Evolutionary conservation across 805 yeast species (phyloP).

Genomic region (Starmerella apicola): DNA sequence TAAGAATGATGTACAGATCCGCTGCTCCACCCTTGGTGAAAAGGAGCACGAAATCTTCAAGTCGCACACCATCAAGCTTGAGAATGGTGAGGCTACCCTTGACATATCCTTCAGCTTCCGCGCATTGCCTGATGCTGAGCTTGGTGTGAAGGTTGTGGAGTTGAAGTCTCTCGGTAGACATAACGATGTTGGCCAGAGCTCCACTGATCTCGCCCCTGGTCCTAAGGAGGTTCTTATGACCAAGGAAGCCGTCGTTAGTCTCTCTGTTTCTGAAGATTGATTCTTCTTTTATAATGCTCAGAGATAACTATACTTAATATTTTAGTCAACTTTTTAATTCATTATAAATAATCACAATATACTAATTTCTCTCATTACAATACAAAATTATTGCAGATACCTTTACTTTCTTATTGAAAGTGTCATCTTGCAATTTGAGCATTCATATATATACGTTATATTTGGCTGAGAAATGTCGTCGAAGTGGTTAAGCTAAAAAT

Average conservation of each 20-base stretch:
- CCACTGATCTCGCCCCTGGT: conserved; percentile 29
- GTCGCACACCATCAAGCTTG: conserved; percentile 46
- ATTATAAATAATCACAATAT: not conserved
- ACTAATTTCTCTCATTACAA: not conserved
- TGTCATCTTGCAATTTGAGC: too few species aligned
- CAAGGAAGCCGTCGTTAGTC: conserved; percentile 3
- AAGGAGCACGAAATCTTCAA: conserved; percentile 49
- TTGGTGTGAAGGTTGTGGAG: conserved; percentile 49
- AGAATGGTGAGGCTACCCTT: conserved; percentile 30
- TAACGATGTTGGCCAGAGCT: conserved; percentile 47
- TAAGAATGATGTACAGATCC: conserved; percentile 35
- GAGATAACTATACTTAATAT: not conserved
- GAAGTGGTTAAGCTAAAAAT: too few species aligned
- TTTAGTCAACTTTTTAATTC: not conserved
- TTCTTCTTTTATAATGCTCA: too few species aligned
- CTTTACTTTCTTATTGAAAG: too few species aligned
- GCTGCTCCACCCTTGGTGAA: conserved; percentile 28
- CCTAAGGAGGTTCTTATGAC: conserved; percentile 29
- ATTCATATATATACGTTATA: too few species aligned
- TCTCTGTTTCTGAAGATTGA: conserved; percentile 8
- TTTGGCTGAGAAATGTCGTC: too few species aligned
- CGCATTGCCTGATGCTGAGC: conserved; percentile 46
- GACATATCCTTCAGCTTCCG: conserved; percentile 45
- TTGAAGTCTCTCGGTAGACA: conserved; percentile 67
- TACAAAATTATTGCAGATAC: not conserved